These are phyloP conservation scores for Botrytis cinerea DNA, from an alignment of 2,329 filamentous ascomycete species.

Conservation along the genomic window DNA sequence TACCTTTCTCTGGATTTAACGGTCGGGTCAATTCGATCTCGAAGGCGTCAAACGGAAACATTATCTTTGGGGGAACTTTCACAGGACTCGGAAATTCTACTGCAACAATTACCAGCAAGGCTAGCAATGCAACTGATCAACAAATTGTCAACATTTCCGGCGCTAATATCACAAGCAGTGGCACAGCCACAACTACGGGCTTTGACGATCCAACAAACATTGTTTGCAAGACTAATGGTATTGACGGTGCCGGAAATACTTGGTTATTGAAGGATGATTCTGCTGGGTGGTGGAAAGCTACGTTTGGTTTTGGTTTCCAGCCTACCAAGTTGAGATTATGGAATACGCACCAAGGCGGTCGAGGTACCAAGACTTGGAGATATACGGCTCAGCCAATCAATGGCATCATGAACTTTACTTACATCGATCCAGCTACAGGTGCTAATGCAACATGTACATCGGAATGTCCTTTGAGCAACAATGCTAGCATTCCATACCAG, in stretches of 20 bases:
- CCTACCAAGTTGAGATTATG: slow-evolving; percentile 85
- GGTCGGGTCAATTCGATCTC: slow-evolving; percentile 85
- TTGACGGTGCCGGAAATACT: slow-evolving; percentile 71
- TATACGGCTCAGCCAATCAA: slow-evolving; percentile 83
- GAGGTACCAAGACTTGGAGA: slow-evolving; percentile 85
- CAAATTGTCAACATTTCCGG: slow-evolving; percentile 83
- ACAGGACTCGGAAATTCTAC: slow-evolving; percentile 83
- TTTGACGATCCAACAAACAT: slow-evolving; percentile 79
- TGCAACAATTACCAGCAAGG: slow-evolving; percentile 47
- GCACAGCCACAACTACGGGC: slow-evolving; percentile 61
- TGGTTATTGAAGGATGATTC: slow-evolving; percentile 79
- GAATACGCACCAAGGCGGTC: slow-evolving; percentile 82
- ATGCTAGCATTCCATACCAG: slow-evolving; percentile 67
- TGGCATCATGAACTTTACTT: slow-evolving; percentile 96
- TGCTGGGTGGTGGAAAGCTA: slow-evolving; percentile 79
- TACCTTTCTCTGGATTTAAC: slow-evolving; percentile 94
- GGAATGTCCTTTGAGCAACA: slow-evolving; percentile 78
- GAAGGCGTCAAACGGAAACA: slow-evolving; percentile 76
- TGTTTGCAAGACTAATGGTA: slow-evolving; percentile 71
- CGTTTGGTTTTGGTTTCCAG: slow-evolving; percentile 79
- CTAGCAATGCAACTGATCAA: slow-evolving; percentile 59
- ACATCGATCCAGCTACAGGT: slow-evolving; percentile 72
- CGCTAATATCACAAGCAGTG: slow-evolving; percentile 70
- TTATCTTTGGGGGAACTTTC: slow-evolving; percentile 90
- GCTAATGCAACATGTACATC: slow-evolving; percentile 73